Evolutionary conservation across 2,329 filamentous ascomycete species (phyloP).

Genomic region (Fusarium temperatum): DNA sequence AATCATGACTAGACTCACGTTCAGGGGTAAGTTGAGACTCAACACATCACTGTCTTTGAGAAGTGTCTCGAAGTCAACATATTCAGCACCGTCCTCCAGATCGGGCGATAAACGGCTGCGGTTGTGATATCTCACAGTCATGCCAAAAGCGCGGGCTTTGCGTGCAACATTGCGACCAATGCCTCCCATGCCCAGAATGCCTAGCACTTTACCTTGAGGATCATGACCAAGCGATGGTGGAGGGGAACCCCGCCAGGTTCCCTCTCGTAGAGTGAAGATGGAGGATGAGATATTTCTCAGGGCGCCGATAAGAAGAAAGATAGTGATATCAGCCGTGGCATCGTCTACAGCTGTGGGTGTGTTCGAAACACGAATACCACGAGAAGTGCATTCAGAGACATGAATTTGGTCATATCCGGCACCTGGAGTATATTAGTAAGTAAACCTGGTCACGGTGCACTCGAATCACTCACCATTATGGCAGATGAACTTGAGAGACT

Average conservation of each 20-base stretch:
- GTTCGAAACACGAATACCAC: constrained; percentile 77
- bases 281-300: constrained; percentile 76
- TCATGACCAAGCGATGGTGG: constrained; percentile 74
- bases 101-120: constrained; percentile 67
- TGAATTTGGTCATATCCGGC: constrained; percentile 89
- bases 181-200: constrained; percentile 87
- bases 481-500: constrained; percentile 65
- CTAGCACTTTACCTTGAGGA: constrained; percentile 79
- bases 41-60: constrained; percentile 77
- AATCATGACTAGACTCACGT: constrained; percentile 62
- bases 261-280: constrained; percentile 71
- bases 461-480: constrained; percentile 64
- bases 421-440: constrained; percentile 54
- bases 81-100: constrained; percentile 66
- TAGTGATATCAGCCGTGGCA: constrained; percentile 81
- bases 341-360: constrained; percentile 84
- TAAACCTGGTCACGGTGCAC: not conserved
- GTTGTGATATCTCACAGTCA: constrained; percentile 80
- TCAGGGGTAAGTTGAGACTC: constrained; percentile 82
- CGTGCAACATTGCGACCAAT: constrained; percentile 81
- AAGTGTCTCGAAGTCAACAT: constrained; percentile 78
- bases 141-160: constrained; percentile 79
- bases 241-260: constrained; percentile 71
- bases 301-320: constrained; percentile 84
- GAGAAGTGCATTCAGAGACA: constrained; percentile 73